Base-by-base conservation (phyloP, 192 early-diverging fungal species). In the Radiomyces spectabilis region DNA sequence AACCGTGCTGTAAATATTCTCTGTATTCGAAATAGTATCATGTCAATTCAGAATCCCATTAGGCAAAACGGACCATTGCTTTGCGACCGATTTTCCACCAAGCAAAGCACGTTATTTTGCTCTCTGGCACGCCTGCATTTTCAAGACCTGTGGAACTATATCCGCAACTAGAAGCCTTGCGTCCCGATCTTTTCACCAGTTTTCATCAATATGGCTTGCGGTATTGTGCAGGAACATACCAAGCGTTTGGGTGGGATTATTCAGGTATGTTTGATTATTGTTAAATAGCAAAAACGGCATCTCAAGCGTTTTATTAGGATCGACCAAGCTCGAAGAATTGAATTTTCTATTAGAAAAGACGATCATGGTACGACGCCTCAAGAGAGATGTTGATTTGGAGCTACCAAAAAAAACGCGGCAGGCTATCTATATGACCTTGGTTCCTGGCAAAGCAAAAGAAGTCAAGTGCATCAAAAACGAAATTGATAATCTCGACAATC, bases 291-390 rank as follows among this genome's bases (percentile, higher is more conserved):
- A 18, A 26, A 41, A 13, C 33, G 67, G 25, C 74, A 74, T 45
- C 69, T 68, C 44, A 35, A 59, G 45, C 60, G 6, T 18, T 24
- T 10, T 6, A 37, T 8, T 39, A 57, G 73, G 73, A 32, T 25
- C 51, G 19, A 53, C 43, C 19, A 78, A 78, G 48, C 59, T 67
- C 9, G 15, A 12, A 16, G 76, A 78, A 56, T 60, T 78, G 10
- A 30, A 77, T 45, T 72, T 48, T 45, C 29, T 75, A 21, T 49
- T 78, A 25, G 48, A 57, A 21, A 29, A 22, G n/a, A 75, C 76
- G 0, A 53, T 78, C 44, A 45, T 78, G 40, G 71, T 78, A 12
- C 61, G 76, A 21, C 53, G 76, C 3, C 53, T 74, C 3, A 78
- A 78, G 35, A 38, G 66, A 3, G 67, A 78, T 27, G 75, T 78